Conservation (phyloP, 129 eudicot genomes). For the Centaurea solstitialis region DNA sequence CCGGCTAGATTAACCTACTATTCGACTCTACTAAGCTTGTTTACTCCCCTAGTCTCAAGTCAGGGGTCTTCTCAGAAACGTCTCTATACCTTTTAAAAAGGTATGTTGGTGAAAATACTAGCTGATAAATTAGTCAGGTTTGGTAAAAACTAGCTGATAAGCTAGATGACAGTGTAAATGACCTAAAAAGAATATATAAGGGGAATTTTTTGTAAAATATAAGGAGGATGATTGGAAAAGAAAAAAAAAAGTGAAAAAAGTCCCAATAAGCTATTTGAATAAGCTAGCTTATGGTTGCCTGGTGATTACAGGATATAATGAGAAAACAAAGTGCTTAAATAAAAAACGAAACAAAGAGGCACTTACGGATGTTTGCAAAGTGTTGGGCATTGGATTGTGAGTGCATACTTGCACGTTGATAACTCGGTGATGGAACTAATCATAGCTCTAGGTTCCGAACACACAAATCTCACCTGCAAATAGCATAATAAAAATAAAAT, state of each 20-base stretch:
- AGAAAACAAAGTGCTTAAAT: neutral
- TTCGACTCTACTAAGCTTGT: no score
- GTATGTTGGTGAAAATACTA: no score
- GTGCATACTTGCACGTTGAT: slow-evolving; percentile 97
- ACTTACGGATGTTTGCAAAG: slow-evolving; percentile 97
- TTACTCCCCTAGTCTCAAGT: no score
- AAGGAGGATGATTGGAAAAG: neutral
- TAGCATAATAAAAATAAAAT: neutral
- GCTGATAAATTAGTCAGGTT: no score
- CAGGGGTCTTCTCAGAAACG: neutral
- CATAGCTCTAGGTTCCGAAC: slow-evolving; percentile 93
- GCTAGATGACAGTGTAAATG: neutral
- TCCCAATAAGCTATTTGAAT: neutral
- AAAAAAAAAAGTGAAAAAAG: no score
- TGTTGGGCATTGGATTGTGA: slow-evolving; percentile 83
- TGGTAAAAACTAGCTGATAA: neutral
- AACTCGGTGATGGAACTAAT: slow-evolving; percentile 90
- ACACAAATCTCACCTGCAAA: slow-evolving; percentile 90
- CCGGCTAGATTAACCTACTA: no score
- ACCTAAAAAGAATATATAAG: neutral
- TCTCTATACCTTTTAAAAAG: neutral
- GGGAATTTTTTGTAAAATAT: neutral
- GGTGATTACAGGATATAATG: neutral
- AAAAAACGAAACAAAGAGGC: slow-evolving; percentile 14
- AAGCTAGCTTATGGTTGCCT: neutral